Conservation (phyloP, 139 green algal species). For the Coelastrella sp. region DNA sequence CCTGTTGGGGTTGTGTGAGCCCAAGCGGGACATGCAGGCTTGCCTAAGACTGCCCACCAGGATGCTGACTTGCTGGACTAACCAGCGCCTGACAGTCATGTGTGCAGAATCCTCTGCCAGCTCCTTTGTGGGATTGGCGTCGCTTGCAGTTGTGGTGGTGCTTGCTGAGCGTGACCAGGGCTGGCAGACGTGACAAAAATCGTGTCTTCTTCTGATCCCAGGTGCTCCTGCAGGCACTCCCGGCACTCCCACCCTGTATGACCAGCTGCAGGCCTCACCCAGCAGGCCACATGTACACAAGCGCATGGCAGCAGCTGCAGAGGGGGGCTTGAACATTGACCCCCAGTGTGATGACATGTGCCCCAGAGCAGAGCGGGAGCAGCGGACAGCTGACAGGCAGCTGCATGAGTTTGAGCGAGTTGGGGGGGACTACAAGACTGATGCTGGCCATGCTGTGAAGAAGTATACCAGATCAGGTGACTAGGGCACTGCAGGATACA, state of each 20-base stretch:
- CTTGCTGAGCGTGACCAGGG: not conserved
- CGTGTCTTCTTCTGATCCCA: not conserved
- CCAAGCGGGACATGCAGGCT: too few relatives aligned
- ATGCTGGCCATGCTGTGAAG: conserved; percentile 72
- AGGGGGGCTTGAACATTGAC: not conserved
- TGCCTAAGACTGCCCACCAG: too few relatives aligned
- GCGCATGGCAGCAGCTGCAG: not conserved
- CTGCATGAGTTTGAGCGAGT: conserved; percentile 80
- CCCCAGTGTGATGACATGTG: conserved; percentile 79
- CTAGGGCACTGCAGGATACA: not conserved
- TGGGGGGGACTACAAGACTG: conserved; percentile 59
- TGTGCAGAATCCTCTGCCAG: not conserved
- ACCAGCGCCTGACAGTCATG: not conserved
- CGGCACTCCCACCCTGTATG: not conserved
- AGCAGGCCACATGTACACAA: not conserved
- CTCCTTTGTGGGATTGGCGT: not conserved
- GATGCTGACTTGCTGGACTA: too few relatives aligned
- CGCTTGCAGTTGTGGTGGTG: not conserved
- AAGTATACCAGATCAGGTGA: conserved; percentile 74
- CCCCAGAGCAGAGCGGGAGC: conserved; percentile 65
- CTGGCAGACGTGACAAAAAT: not conserved
- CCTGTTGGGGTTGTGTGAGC: too few relatives aligned
- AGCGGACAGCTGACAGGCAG: conserved; percentile 57
- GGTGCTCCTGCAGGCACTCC: not conserved
- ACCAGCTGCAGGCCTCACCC: not conserved